Evolutionary conservation across 2,329 filamentous ascomycete species (phyloP), one percentile per base, ranked within the genome.

Genomic region (Aureobasidium sp.): DNA sequence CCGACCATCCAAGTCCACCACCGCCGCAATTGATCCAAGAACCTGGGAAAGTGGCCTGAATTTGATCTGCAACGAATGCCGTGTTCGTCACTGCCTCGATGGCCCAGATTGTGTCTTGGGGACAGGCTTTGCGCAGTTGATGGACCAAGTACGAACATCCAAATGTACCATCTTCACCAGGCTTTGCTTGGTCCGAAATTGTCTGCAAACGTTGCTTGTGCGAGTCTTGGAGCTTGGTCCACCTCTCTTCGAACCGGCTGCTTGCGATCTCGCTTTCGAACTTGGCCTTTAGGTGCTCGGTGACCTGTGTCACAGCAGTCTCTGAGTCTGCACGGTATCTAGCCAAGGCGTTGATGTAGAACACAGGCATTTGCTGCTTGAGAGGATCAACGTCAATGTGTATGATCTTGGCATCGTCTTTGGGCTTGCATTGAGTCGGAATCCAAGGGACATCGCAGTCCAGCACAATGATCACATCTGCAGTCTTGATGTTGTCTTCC

Each of bases 361-460:
- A 84, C 30, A 84, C 77, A 0, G 81, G 80, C 74, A 84, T 83
- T 64, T 83, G 79, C 64, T 83, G 79, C 63, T 89, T 89, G 27
- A 89, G 74, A 1, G 86, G 85, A 65, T 89, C 86, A 39, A 83
- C 77, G 66, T 89, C 86, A 54, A 89, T 77, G 66, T 89, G 86
- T 62, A 83, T 81, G 65, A 89, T 83, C 63, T 79, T 83, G 2
- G 85, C 81, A 6, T 77, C 74, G 1, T 76, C 72, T 3, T 76
- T 79, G 0, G 86, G 86, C 49, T 80, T 79, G 74, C 82, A 86
- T 64, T 85, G 84, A 0, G 90, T 94, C 16, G 87, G 86, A 61
- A 97, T 91, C 91, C 91, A 97, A 0, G 92, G 92, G 0, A 96
- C 91, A 70, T 97, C 92, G 65, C 91, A 95, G 73, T 97, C 89